Evolutionary conservation across 148 eudicot species (phyloP), one percentile per base, ranked within the genome.

Genomic region (Oxyria digyna): DNA sequence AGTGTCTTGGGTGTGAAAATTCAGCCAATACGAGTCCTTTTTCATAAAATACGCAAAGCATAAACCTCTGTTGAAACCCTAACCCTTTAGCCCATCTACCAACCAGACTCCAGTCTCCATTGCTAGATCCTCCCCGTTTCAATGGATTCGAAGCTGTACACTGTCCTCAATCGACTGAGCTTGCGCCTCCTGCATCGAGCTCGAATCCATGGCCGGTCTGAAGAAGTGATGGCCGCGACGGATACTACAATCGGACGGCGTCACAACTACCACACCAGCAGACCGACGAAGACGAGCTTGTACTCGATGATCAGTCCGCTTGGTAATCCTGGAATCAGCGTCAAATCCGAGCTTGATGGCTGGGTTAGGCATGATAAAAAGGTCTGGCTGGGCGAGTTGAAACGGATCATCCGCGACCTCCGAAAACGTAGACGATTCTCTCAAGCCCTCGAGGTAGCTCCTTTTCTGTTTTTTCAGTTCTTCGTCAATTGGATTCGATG

Each of bases 391-490:
- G 84, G 82, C 0, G 96, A 90, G 81, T 74, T 94, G 32, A 62
- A 72, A 0, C 81, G 97, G 59, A 87, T 94, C 67, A 63, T 94
- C 46, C 86, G 65, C 38, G 99, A 94, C 73, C 83, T 90, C 26
- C 90, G 99, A 6, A 94, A 85, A 75, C 96, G 97, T 31, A 88
- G 70, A 26, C 85, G 97, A 11, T 90, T 71, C 73, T 40, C 80
- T 75, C 99, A 94, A 17, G 99, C 99, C 37, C 87, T 94, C 5
- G 84, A 90, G 97, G 98, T 94, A 71, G 63, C 43, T 8, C 45
- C 46, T 12, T 7, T 3, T n/a, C 0, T 29, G 14, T 11, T 49
- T 0, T 20, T n/a, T 40, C 50, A n/a, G 1, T 24, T 67, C n/a
- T 1, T 18, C 12, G 6, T 3, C 8, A 38, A 38, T 38, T n/a